A percentile compares a stretch with the other conserved stretches of the same genome.
Evolutionary conservation across 306 rosid species (phyloP).

Genomic region (Mimosa bimucronata): DNA sequence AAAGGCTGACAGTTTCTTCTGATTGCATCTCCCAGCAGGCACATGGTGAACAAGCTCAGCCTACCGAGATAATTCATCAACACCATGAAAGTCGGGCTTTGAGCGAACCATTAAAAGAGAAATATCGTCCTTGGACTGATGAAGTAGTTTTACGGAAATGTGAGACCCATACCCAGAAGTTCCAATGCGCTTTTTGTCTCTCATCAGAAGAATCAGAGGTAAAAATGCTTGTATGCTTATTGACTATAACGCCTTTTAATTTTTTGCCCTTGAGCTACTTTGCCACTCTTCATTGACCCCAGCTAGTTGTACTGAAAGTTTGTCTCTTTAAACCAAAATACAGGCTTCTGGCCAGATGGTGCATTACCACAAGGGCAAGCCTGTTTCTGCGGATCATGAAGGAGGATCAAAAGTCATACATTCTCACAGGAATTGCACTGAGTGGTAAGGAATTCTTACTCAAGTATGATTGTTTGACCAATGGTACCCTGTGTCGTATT

Average conservation of each 20-base stretch:
- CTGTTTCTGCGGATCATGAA: constrained; percentile 56
- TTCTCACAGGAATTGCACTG: constrained; percentile 85
- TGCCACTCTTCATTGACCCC: neutral
- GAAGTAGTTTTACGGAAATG: constrained; percentile 53
- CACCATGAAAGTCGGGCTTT: constrained; percentile 29
- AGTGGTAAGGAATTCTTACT: constrained; percentile 66
- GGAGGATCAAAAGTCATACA: constrained; percentile 70
- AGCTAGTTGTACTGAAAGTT: constrained; percentile 7
- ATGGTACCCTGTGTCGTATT: neutral
- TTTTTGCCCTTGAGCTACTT: neutral
- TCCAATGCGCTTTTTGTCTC: constrained; percentile 77
- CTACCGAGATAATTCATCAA: constrained; percentile 29
- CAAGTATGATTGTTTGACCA: constrained; percentile 3
- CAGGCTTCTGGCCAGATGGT: constrained; percentile 79
- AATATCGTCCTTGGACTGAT: constrained; percentile 36
- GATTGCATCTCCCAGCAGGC: constrained; percentile 31
- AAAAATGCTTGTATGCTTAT: constrained; percentile 19
- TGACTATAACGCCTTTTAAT: neutral
- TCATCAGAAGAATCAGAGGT: constrained; percentile 89
- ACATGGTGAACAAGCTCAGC: constrained; percentile 33
- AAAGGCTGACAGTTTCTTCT: constrained; percentile 47
- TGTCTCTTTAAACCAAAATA: constrained; percentile 25
- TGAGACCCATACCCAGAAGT: constrained; percentile 39
- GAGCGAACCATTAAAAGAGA: constrained; percentile 46
- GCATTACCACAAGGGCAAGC: constrained; percentile 69